A percentile compares a stretch with the other conserved stretches of the same genome.
Evolutionary conservation across 495 filamentous ascomycete genomes (phyloP).

Genomic region (Delitschia confertaspora): DNA sequence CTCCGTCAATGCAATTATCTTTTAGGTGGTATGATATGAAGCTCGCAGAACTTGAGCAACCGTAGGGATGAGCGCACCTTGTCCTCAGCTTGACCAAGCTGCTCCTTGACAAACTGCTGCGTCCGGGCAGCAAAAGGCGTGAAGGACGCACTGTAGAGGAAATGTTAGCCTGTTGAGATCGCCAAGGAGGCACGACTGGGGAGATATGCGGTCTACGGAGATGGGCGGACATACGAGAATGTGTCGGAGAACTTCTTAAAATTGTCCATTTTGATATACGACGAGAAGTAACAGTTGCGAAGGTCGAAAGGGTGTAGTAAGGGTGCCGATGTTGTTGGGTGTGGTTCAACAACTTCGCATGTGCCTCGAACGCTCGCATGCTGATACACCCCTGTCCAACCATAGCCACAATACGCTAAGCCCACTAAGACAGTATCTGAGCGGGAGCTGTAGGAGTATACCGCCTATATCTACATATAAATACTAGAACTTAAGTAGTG

Average conservation of each 20-base stretch:
- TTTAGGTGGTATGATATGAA: not conserved
- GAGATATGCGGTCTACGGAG: slow-evolving; percentile 7
- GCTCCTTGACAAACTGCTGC: slow-evolving; percentile 94
- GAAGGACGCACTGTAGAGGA: slow-evolving; percentile 51
- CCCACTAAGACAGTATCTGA: too few relatives aligned
- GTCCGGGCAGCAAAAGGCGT: slow-evolving; percentile 88
- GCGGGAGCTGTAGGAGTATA: too few relatives aligned
- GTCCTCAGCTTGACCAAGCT: slow-evolving; percentile 89
- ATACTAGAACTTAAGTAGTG: too few relatives aligned
- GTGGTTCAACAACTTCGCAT: too few relatives aligned
- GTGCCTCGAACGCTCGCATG: too few relatives aligned
- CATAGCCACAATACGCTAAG: too few relatives aligned
- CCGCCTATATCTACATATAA: too few relatives aligned
- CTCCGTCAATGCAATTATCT: slow-evolving; percentile 11
- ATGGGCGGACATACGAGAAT: slow-evolving; percentile 46
- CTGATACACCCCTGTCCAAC: too few relatives aligned
- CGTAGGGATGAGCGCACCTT: slow-evolving; percentile 49
- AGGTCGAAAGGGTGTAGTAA: too few relatives aligned
- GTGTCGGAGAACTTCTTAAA: slow-evolving; percentile 61
- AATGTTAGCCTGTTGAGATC: slow-evolving; percentile 18
- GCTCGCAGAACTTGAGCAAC: not conserved
- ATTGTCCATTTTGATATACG: slow-evolving; percentile 52
- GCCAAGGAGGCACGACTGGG: slow-evolving; percentile 10
- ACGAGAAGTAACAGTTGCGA: too few relatives aligned
- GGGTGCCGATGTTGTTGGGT: too few relatives aligned